A percentile compares a stretch with the other conserved stretches of the same genome.
Evolutionary conservation across 495 filamentous ascomycete genomes (phyloP).

Genomic region (Aspergillus affinis): DNA sequence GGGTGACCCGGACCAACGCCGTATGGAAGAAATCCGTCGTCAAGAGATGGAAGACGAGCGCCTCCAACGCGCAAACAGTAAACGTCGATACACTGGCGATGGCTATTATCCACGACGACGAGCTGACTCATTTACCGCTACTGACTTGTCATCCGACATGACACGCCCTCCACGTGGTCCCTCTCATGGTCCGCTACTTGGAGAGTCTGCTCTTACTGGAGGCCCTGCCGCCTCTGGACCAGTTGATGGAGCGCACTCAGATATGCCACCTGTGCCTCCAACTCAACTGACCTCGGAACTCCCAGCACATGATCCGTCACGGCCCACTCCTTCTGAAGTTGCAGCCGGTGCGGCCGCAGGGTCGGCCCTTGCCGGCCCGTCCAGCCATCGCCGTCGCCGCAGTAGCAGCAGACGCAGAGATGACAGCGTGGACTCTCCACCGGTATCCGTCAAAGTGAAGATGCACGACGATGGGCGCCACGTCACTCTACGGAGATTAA

Average conservation of each 20-base stretch:
- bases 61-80: constrained; percentile 53
- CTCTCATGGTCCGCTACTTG: constrained; percentile 30
- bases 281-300: constrained; percentile 53
- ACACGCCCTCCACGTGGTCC: constrained; percentile 30
- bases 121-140: constrained; percentile 45
- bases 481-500: constrained; percentile 76
- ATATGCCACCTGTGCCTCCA: constrained; percentile 47
- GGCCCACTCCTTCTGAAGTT: constrained; percentile 32
- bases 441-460: constrained; percentile 77
- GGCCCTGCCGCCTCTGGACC: constrained; percentile 39
- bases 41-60: constrained; percentile 62
- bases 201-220: constrained; percentile 29
- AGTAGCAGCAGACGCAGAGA: constrained; percentile 40
- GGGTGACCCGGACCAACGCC: constrained; percentile 61
- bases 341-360: constrained; percentile 47
- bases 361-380: constrained; percentile 34
- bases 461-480: constrained; percentile 78
- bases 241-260: constrained; percentile 30
- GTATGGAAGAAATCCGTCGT: constrained; percentile 59
- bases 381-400: constrained; percentile 38
- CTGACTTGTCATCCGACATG: constrained; percentile 47
- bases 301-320: constrained; percentile 39
- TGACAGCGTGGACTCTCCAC: constrained; percentile 52
- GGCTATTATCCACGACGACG: constrained; percentile 59
- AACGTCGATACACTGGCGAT: constrained; percentile 56